These are phyloP conservation scores for Penicillium expansum DNA, from an alignment of 2,329 filamentous ascomycete species.

Conservation along the genomic window DNA sequence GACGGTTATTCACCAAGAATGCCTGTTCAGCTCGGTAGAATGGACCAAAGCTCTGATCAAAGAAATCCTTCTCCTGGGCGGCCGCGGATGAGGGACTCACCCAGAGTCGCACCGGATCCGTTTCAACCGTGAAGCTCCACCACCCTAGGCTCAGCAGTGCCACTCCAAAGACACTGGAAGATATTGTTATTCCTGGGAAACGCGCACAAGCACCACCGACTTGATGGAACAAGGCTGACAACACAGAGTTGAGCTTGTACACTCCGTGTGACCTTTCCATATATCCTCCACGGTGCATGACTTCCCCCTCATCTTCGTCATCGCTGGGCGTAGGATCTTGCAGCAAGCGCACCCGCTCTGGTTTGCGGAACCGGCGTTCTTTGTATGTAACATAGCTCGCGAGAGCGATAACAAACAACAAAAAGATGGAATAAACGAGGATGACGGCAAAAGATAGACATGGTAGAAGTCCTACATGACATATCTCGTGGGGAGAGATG, in stretches of 20 bases:
- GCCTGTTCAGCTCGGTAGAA: constrained; percentile 94
- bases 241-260: constrained; percentile 80
- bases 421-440: constrained; percentile 73
- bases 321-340: constrained; percentile 82
- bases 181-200: constrained; percentile 82
- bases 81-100: constrained; percentile 91
- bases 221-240: constrained; percentile 74
- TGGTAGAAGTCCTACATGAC: constrained; percentile 81
- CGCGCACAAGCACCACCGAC: constrained; percentile 77
- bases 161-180: constrained; percentile 70
- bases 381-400: constrained; percentile 74
- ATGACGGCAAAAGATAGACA: constrained; percentile 93
- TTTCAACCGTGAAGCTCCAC: constrained; percentile 85
- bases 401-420: constrained; percentile 65
- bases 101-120: constrained; percentile 87
- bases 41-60: constrained; percentile 87
- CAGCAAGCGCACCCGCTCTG: constrained; percentile 78
- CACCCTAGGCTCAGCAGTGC: constrained; percentile 79
- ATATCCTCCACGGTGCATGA: constrained; percentile 72
- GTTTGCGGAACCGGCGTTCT: constrained; percentile 69
- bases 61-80: constrained; percentile 89
- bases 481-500: constrained; percentile 67
- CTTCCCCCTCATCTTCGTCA: constrained; percentile 89
- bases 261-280: constrained; percentile 73
- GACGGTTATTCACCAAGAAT: constrained; percentile 87